phyloP scores from a whole-genome alignment of 352 stramenopile species.

The Lagenidium giganteum region DNA sequence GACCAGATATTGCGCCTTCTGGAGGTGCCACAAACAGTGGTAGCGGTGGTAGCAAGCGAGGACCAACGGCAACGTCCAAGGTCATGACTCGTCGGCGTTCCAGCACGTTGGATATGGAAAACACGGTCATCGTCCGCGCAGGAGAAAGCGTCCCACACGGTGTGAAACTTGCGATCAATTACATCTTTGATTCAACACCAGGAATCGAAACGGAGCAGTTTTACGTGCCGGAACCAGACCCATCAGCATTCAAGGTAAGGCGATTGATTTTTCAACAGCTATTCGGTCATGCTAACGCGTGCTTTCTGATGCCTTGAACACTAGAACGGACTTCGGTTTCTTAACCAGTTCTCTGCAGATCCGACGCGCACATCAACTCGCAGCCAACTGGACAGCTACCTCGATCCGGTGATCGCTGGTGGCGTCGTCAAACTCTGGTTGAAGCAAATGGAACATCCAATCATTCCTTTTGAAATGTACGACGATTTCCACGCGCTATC shows the following conservation, averaged over 20 bases:
- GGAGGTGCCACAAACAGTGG: background rate
- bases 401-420: constrained; percentile 55
- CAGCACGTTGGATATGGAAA: constrained; percentile 43
- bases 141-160: constrained; percentile 49
- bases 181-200: constrained; percentile 76
- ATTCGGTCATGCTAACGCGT: background rate
- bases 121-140: constrained; percentile 27
- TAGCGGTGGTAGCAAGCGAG: constrained; percentile 7
- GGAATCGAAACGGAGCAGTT: constrained; percentile 74
- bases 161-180: constrained; percentile 63
- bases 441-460: constrained; percentile 52
- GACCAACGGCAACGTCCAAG: constrained; percentile 13
- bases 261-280: background rate
- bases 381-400: constrained; percentile 48
- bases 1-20: constrained; percentile 28
- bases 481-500: constrained; percentile 49
- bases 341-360: constrained; percentile 52
- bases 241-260: constrained; percentile 47
- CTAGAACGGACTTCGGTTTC: constrained; percentile 42
- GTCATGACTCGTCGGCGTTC: constrained; percentile 27
- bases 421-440: constrained; percentile 64
- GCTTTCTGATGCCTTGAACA: constrained; percentile 1
- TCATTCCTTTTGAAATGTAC: constrained; percentile 64
- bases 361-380: constrained; percentile 39
- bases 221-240: constrained; percentile 52